Percentiles rank a stretch among this genome's conserved stretches.
Conservation (phyloP, 2,329 filamentous ascomycete genomes). For the Orbilia javanica region DNA sequence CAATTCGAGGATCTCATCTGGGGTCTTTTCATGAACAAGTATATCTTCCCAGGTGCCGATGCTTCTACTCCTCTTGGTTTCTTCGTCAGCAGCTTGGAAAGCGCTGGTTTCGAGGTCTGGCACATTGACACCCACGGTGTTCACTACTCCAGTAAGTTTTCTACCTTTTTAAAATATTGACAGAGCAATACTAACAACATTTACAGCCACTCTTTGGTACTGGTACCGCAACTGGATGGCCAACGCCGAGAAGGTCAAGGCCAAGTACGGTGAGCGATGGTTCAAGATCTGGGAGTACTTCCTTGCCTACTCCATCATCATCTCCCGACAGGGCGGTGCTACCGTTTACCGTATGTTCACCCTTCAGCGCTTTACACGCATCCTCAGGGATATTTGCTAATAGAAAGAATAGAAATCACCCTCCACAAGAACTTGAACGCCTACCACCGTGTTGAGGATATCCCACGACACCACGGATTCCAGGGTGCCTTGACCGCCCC, state of each 20-base stretch:
- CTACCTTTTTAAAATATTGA: background rate
- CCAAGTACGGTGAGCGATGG: conserved; percentile 96
- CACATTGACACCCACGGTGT: conserved; percentile 91
- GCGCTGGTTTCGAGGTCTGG: conserved; percentile 91
- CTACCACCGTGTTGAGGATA: conserved; percentile 82
- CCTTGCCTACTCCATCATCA: conserved; percentile 86
- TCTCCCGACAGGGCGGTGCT: conserved; percentile 83
- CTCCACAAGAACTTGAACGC: conserved; percentile 92
- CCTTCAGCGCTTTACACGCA: background rate
- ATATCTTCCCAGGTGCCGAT: conserved; percentile 96
- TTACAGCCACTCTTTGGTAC: conserved; percentile 90
- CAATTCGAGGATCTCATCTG: conserved; percentile 83
- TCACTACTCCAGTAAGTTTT: conserved; percentile 51
- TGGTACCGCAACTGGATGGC: conserved; percentile 99
- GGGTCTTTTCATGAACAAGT: conserved; percentile 99
- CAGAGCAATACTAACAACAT: conserved; percentile 67
- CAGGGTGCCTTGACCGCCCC: conserved; percentile 71
- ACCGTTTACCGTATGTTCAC: conserved; percentile 76
- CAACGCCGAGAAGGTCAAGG: conserved; percentile 90
- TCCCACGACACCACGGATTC: conserved; percentile 77
- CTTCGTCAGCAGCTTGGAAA: conserved; percentile 86
- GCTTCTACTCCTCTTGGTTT: conserved; percentile 92
- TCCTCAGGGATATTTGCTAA: background rate
- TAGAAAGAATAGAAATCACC: conserved; percentile 72
- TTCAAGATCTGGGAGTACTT: conserved; percentile 97